Evolutionary conservation across 1,284 basidiomycete species (phyloP).

Genomic region (Phellinidium pouzarii): DNA sequence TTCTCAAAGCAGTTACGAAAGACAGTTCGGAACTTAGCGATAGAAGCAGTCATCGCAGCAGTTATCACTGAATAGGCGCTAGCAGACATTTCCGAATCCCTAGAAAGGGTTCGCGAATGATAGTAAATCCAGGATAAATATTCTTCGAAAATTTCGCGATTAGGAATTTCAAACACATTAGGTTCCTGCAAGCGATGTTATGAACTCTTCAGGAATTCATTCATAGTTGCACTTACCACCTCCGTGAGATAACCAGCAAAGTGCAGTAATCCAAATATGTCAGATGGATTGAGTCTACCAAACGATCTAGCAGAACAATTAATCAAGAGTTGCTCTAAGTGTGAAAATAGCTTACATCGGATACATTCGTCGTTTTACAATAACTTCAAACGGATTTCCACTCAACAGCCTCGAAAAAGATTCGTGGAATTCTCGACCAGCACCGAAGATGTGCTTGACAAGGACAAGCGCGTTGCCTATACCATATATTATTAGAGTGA

Average conservation of each 20-base stretch:
- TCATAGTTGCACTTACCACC: not conserved
- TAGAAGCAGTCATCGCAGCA: not conserved
- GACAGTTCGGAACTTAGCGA: not conserved
- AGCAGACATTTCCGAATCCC: not conserved
- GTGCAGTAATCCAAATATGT: not conserved
- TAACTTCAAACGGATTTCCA: not conserved
- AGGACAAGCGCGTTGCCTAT: not conserved
- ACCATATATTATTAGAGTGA: no score
- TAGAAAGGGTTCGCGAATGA: not conserved
- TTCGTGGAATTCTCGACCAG: not conserved
- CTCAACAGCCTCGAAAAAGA: not conserved
- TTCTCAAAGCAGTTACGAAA: no score
- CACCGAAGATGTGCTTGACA: not conserved
- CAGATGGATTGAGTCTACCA: not conserved
- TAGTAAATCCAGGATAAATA: not conserved
- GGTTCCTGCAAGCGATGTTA: not conserved
- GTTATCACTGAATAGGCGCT: not conserved
- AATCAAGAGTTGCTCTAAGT: not conserved
- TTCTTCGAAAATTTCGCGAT: not conserved
- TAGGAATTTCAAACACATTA: not conserved
- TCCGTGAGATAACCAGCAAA: not conserved
- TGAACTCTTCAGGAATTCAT: not conserved
- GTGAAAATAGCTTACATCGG: not conserved
- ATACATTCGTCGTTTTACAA: not conserved
- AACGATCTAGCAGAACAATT: not conserved